Base-by-base conservation (phyloP, 2,329 filamentous ascomycete species). In the Trichoderma hamatum region DNA sequence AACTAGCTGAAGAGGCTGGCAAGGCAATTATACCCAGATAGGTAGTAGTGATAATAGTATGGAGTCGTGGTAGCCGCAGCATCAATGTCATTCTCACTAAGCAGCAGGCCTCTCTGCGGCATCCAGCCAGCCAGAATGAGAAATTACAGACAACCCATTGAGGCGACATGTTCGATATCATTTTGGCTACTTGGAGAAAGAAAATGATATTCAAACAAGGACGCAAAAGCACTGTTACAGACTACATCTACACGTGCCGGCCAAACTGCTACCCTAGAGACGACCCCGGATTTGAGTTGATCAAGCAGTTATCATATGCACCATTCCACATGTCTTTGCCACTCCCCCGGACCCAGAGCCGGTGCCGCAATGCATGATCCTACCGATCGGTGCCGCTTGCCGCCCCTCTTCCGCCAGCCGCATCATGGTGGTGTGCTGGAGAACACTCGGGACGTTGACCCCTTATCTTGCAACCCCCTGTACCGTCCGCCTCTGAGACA, bases 201-300 rank as follows among this genome's bases (percentile, higher is more conserved):
- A 21, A 21, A 49, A 49, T 13, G 3, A 10, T 13, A 11, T 6
- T 10, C n/a, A 13, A 2, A 13, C 30, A 36, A 43, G 16, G n/a
- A 26, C 24, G 6, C 51, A 32, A 24, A 9, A 46, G 34, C 13
- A 51, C 13, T 54, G 9, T 24, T 14, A 24, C 14, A 30, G n/a
- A 34, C 51, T 16, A 10, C 11, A 10, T 21, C 3, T 6, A 6
- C 43, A 28, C 21, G 11, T 21, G 34, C 34, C 21, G 19, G 6
- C 21, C 43, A 9, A 62, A 5, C n/a, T 19, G n/a, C 62, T 65
- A 65, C 62, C 62, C 62, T 65, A 21, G 32, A 65, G 19, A 32
- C 51, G 16, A n/a, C 19, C 32, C 24, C 34, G 9, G 19, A 55
- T 46, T 19, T 32, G 24, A n/a, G 39, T 43, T 43, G 19, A n/a